These are phyloP conservation scores for Nigrospora sphaerica DNA, from an alignment of 2,329 filamentous ascomycete species.

Conservation along the genomic window DNA sequence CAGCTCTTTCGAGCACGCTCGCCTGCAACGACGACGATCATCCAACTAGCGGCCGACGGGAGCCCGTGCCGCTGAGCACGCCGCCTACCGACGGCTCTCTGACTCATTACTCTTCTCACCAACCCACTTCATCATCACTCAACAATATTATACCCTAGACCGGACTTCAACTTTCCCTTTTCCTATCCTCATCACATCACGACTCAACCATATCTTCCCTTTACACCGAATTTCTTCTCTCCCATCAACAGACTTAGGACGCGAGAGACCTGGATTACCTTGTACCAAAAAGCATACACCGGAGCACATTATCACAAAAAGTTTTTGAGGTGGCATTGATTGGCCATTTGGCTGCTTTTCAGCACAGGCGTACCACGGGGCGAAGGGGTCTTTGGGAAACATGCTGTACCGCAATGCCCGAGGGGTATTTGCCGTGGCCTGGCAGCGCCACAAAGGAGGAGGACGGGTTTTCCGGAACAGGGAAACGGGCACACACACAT, in stretches of 20 bases:
- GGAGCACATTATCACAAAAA: conserved; percentile 45
- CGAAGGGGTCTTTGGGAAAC: conserved; percentile 4
- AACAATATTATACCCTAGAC: conserved; percentile 14
- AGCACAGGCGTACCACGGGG: conserved; percentile 3
- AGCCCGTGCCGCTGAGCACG: too few species aligned
- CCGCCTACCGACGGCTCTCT: too few species aligned
- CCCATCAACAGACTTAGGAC: too few species aligned
- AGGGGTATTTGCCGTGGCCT: too few species aligned
- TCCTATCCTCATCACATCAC: conserved; percentile 10
- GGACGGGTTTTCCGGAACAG: too few species aligned
- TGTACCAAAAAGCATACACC: conserved; percentile 41
- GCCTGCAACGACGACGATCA: conserved; percentile 51
- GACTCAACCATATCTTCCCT: conserved; percentile 17
- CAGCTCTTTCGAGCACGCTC: conserved; percentile 79
- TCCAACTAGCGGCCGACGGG: too few species aligned
- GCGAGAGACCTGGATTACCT: conserved; percentile 4
- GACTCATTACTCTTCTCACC: too few species aligned
- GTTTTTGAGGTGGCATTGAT: conserved; percentile 15
- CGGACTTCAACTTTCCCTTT: conserved; percentile 12
- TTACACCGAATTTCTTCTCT: conserved; percentile 11
- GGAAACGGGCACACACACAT: too few species aligned
- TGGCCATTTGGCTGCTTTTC: background rate
- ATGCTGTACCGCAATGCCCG: conserved; percentile 2
- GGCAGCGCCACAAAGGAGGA: too few species aligned
- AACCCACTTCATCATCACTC: conserved; percentile 5